Evolutionary conservation across 2,329 filamentous ascomycete species (phyloP).

Genomic region (Diplodia mutila): DNA sequence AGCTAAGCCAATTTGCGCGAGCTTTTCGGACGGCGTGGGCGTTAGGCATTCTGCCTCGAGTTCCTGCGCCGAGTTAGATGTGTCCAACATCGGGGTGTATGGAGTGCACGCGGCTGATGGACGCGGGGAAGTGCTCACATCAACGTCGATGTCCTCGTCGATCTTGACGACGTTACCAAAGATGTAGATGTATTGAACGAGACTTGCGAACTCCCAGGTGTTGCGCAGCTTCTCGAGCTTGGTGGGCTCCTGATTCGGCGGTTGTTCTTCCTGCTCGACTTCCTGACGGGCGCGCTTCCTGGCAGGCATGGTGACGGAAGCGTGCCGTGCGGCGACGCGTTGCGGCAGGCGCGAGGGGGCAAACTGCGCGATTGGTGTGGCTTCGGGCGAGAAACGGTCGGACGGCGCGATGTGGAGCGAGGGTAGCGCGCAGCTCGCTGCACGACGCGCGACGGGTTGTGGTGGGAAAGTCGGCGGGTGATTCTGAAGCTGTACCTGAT

Average conservation of each 20-base stretch:
- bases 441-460: background rate
- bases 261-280: slow-evolving; percentile 53
- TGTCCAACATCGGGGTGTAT: slow-evolving; percentile 24
- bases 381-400: background rate
- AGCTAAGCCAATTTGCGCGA: slow-evolving; percentile 81
- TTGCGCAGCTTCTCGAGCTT: slow-evolving; percentile 73
- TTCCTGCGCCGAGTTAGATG: slow-evolving; percentile 62
- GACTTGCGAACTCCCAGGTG: slow-evolving; percentile 93
- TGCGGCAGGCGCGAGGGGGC: slow-evolving; percentile 22
- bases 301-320: slow-evolving; percentile 39
- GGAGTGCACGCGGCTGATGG: slow-evolving; percentile 27
- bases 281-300: slow-evolving; percentile 53
- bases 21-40: slow-evolving; percentile 68
- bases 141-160: slow-evolving; percentile 83
- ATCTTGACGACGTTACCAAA: slow-evolving; percentile 92
- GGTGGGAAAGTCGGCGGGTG: background rate
- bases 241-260: slow-evolving; percentile 37
- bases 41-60: slow-evolving; percentile 88
- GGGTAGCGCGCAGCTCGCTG: background rate
- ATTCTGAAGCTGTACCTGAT: slow-evolving; percentile 20
- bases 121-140: slow-evolving; percentile 61
- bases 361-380: slow-evolving; percentile 13
- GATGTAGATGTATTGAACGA: slow-evolving; percentile 90
- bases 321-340: slow-evolving; percentile 42
- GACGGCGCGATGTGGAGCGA: background rate